phyloP scores from a whole-genome alignment of 2,329 filamentous ascomycete species.

The Pseudogymnoascus sp. region DNA sequence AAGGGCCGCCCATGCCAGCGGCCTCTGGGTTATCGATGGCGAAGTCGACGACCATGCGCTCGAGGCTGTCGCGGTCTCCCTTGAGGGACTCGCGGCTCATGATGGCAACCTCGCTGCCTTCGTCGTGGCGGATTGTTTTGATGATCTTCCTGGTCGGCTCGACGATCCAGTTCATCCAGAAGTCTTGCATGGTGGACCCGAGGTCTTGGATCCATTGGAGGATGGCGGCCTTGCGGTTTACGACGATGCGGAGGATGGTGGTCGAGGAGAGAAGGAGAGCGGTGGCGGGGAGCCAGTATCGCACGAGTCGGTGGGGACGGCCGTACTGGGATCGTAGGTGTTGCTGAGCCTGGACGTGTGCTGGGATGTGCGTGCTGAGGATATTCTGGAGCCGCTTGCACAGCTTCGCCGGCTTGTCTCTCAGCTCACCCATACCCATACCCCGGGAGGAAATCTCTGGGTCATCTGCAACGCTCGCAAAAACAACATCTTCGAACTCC shows the following conservation, averaged over 20 bases:
- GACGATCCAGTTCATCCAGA: conserved; percentile 94
- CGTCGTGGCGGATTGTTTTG: conserved; percentile 86
- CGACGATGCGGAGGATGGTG: conserved; percentile 71
- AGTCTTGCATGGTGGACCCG: conserved; percentile 72
- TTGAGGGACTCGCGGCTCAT: conserved; percentile 90
- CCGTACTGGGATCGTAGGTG: conserved; percentile 57
- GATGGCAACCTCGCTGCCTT: conserved; percentile 86
- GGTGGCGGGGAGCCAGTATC: conserved; percentile 81
- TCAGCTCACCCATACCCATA: not conserved
- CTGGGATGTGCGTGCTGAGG: conserved; percentile 59
- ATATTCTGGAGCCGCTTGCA: conserved; percentile 61
- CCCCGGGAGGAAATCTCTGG: conserved; percentile 43
- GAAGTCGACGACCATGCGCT: conserved; percentile 98
- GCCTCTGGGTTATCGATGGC: conserved; percentile 70
- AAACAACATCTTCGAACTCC: conserved; percentile 59
- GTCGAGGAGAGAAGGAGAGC: conserved; percentile 71
- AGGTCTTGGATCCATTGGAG: conserved; percentile 71
- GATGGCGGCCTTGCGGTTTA: conserved; percentile 68
- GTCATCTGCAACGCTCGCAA: conserved; percentile 53
- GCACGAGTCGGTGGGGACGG: conserved; percentile 62
- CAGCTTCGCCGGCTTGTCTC: conserved; percentile 49
- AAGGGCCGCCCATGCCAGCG: conserved; percentile 38
- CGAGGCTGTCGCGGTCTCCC: conserved; percentile 82
- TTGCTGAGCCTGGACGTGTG: conserved; percentile 51
- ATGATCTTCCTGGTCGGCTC: conserved; percentile 77